Conservation (phyloP, 495 filamentous ascomycete species). For the Elaphomyces granulatus region DNA sequence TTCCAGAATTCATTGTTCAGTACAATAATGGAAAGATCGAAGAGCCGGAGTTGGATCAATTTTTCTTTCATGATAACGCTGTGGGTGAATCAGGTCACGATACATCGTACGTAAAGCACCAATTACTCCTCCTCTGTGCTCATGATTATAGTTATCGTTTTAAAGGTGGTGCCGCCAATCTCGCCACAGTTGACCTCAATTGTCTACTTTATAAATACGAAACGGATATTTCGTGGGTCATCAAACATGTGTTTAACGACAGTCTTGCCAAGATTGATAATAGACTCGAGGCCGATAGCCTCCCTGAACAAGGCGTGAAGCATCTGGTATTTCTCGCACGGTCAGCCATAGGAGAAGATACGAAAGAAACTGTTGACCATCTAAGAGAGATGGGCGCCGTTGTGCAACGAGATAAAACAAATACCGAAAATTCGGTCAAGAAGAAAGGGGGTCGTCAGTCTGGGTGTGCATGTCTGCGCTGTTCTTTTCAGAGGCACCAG, state of each 20-base stretch:
- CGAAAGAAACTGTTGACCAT: no score
- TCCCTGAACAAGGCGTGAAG: no score
- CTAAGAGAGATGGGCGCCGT: no score
- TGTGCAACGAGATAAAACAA: no score
- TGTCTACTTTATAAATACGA: no score
- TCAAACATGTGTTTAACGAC: slow-evolving; percentile 54
- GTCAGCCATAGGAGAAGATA: no score
- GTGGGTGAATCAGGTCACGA: slow-evolving; percentile 78
- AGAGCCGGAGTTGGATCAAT: slow-evolving; percentile 67
- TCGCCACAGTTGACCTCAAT: slow-evolving; percentile 74
- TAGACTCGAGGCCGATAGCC: no score
- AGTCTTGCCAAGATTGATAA: slow-evolving; percentile 41
- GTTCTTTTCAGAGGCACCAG: not conserved
- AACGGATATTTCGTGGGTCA: slow-evolving; percentile 65
- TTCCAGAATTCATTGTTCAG: slow-evolving; percentile 54
- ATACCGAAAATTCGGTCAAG: no score
- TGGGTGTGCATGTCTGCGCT: slow-evolving; percentile 1
- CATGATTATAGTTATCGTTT: slow-evolving; percentile 64
- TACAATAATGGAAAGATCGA: slow-evolving; percentile 54
- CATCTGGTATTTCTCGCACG: no score
- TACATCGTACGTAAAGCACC: slow-evolving; percentile 30
- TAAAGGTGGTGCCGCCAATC: slow-evolving; percentile 58
- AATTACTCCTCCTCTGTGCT: no score
- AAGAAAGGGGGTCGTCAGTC: not conserved
- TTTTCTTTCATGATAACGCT: slow-evolving; percentile 72